Conservation (phyloP, 371 early-diverging fungal genomes). For the Mucor velutinosus region DNA sequence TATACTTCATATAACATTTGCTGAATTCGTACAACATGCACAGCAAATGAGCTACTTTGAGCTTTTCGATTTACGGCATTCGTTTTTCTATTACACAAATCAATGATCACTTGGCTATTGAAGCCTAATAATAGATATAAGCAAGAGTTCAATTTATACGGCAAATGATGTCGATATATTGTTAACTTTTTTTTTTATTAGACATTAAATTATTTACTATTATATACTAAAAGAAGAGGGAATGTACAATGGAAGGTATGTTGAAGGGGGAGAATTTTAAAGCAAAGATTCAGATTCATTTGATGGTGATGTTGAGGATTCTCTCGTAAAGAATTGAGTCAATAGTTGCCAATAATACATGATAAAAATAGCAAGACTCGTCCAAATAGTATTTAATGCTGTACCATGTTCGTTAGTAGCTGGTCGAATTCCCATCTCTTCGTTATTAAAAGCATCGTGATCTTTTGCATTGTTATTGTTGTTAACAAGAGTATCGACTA, state of each 20-base stretch:
- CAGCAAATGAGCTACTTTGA: too few relatives aligned
- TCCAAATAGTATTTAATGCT: conserved; percentile 5
- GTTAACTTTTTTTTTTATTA: too few relatives aligned
- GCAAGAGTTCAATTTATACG: too few relatives aligned
- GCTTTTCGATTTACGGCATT: too few relatives aligned
- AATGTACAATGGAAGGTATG: conserved; percentile 3
- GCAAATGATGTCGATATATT: too few relatives aligned
- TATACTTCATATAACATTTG: neutral
- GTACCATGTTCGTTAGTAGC: neutral
- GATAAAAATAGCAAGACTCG: neutral
- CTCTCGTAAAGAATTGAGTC: neutral
- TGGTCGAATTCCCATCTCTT: conserved; percentile 9
- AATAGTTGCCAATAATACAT: conserved; percentile 5
- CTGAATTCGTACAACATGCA: too few relatives aligned
- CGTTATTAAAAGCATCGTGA: neutral
- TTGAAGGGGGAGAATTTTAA: neutral
- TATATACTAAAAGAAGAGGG: neutral
- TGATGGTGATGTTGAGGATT: neutral
- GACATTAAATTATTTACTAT: too few relatives aligned
- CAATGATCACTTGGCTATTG: too few relatives aligned
- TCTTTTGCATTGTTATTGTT: conserved; percentile 4
- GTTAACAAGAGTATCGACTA: neutral
- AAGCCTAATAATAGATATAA: too few relatives aligned
- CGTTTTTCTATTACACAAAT: too few relatives aligned
- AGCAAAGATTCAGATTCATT: neutral